Evolutionary conservation across 2,329 filamentous ascomycete genomes (phyloP).

Genomic region (Paecilomyces niveus): DNA sequence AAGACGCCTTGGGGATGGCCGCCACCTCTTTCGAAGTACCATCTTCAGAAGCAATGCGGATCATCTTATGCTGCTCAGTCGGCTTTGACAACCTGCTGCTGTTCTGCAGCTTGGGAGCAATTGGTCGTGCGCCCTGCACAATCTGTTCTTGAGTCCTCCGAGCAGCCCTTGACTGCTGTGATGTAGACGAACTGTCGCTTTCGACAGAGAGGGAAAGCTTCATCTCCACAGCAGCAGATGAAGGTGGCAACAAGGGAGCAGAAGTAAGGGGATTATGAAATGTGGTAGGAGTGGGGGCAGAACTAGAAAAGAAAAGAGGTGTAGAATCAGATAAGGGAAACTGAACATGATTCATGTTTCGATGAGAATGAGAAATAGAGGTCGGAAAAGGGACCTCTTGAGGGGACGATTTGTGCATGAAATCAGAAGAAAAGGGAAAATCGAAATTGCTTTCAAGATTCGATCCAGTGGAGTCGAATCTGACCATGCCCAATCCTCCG

Average conservation of each 20-base stretch:
- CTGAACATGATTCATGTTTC: constrained; percentile 21
- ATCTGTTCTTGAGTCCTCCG: constrained; percentile 44
- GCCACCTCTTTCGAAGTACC: constrained; percentile 50
- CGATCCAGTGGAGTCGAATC: constrained; percentile 34
- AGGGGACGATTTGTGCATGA: constrained; percentile 19
- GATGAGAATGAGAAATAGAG: constrained; percentile 16
- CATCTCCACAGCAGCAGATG: constrained; percentile 43
- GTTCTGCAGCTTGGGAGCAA: constrained; percentile 41
- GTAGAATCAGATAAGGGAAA: constrained; percentile 25
- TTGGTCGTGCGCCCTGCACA: constrained; percentile 41
- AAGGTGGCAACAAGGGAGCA: constrained; percentile 24
- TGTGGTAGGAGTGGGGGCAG: constrained; percentile 27
- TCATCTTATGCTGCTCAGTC: constrained; percentile 40
- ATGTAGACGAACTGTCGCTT: constrained; percentile 39
- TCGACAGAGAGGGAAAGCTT: constrained; percentile 42
- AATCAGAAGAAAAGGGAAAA: constrained; percentile 19
- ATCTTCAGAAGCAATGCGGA: constrained; percentile 45
- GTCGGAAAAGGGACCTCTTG: constrained; percentile 20
- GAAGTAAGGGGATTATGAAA: constrained; percentile 15
- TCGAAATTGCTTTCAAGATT: constrained; percentile 24
- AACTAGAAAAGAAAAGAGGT: constrained; percentile 27
- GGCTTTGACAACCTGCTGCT: constrained; percentile 19
- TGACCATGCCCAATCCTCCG: constrained; percentile 37
- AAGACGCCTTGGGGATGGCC: constrained; percentile 48
- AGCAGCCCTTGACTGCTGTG: constrained; percentile 37